These are phyloP conservation scores for Metschnikowia corniflorae DNA, from an alignment of 805 yeast genomes.

Conservation along the genomic window DNA sequence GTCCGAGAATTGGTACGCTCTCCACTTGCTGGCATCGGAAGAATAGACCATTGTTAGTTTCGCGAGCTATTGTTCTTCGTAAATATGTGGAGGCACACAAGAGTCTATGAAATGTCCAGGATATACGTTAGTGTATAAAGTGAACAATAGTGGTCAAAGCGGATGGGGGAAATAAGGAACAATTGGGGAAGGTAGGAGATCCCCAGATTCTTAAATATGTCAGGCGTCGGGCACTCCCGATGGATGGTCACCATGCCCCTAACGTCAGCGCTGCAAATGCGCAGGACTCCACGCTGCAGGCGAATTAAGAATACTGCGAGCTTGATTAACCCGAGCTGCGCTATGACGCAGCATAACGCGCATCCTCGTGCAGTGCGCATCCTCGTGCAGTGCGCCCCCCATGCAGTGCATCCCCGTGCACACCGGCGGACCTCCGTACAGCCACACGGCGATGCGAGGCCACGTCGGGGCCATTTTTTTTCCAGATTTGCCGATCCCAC, in stretches of 20 bases:
- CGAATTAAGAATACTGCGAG: constrained; percentile 6
- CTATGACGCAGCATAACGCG: too few species aligned
- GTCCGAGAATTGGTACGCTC: constrained; percentile 62
- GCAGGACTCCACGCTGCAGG: constrained; percentile 9
- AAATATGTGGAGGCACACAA: too few species aligned
- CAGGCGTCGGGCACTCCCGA: constrained; percentile 4
- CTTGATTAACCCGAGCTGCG: too few species aligned
- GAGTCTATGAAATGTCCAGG: too few species aligned
- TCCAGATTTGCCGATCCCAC: too few species aligned
- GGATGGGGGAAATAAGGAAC: neutral
- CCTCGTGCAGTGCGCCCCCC: too few species aligned
- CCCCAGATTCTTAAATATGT: constrained; percentile 8
- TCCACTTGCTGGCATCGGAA: constrained; percentile 49
- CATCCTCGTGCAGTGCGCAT: too few species aligned
- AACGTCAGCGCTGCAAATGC: constrained; percentile 11
- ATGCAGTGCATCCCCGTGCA: too few species aligned
- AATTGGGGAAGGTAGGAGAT: neutral
- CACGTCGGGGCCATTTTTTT: too few species aligned
- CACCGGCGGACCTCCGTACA: too few species aligned
- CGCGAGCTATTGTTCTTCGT: neutral
- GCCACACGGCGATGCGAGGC: too few species aligned
- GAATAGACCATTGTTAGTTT: constrained; percentile 37
- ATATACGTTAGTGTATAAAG: too few species aligned
- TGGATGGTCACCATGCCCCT: constrained; percentile 8
- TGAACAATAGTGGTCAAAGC: neutral